These are phyloP conservation scores for Pseudozyma sp. DNA, from an alignment of 1,284 basidiomycete species.

Conservation along the genomic window DNA sequence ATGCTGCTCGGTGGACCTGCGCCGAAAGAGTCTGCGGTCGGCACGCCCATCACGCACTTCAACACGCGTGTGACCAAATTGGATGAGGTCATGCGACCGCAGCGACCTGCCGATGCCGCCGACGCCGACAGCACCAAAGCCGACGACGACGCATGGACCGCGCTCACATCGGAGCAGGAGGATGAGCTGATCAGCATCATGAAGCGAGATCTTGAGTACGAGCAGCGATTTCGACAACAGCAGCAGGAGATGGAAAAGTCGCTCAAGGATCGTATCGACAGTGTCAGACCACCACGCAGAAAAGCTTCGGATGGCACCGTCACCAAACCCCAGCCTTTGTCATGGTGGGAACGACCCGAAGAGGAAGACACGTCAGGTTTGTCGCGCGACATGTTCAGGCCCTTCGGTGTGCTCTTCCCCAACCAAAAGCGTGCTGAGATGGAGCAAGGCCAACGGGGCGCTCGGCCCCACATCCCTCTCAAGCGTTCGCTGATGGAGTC, in stretches of 20 bases:
- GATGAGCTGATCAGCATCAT: slow-evolving; percentile 73
- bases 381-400: slow-evolving; percentile 42
- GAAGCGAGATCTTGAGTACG: slow-evolving; percentile 73
- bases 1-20: slow-evolving; percentile 69
- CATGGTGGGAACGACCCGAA: slow-evolving; percentile 64
- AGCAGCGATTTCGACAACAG: slow-evolving; percentile 66
- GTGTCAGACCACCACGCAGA: slow-evolving; percentile 43
- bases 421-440: slow-evolving; percentile 72
- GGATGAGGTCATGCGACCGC: slow-evolving; percentile 69
- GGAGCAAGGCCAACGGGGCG: slow-evolving; percentile 70
- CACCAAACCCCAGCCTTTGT: slow-evolving; percentile 45
- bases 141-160: slow-evolving; percentile 46
- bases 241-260: slow-evolving; percentile 49
- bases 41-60: slow-evolving; percentile 74
- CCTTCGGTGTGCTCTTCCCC: slow-evolving; percentile 57
- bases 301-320: slow-evolving; percentile 40
- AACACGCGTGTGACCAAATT: slow-evolving; percentile 78
- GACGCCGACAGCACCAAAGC: slow-evolving; percentile 20
- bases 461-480: slow-evolving; percentile 50
- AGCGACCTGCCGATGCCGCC: slow-evolving; percentile 71
- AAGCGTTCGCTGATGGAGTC: slow-evolving; percentile 71
- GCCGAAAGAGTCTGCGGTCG: slow-evolving; percentile 54
- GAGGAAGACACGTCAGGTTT: slow-evolving; percentile 41
- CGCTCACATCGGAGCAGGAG: slow-evolving; percentile 73
- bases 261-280: slow-evolving; percentile 51